Evolutionary conservation across 23 red algal species (phyloP).

Genomic region (Gracilaria domingensis): DNA sequence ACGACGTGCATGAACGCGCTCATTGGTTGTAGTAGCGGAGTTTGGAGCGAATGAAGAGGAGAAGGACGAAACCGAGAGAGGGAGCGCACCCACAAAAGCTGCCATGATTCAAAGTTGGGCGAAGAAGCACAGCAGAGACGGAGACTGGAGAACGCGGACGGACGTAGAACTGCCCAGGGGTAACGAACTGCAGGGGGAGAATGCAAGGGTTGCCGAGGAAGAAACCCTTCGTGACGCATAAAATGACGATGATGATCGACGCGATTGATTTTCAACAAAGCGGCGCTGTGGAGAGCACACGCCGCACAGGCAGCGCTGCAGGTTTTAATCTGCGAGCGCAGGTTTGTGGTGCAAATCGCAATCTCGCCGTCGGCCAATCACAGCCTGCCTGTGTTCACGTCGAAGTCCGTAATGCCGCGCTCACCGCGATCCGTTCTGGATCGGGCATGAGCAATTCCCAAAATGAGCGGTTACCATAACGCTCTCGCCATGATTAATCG

Average conservation of each 20-base stretch:
- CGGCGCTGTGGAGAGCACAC: too few relatives aligned
- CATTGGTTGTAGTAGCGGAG: neutral
- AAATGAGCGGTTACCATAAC: too few relatives aligned
- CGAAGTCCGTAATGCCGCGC: neutral
- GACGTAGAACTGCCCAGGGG: neutral
- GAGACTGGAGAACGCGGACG: neutral
- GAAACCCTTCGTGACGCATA: neutral
- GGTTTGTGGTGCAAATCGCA: neutral
- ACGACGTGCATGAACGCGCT: neutral
- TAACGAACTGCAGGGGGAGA: neutral
- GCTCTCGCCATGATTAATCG: too few relatives aligned
- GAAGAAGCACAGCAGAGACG: neutral
- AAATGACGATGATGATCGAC: neutral
- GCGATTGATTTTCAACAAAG: neutral
- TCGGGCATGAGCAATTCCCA: too few relatives aligned
- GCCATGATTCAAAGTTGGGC: neutral
- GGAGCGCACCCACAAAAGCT: constrained; percentile 21
- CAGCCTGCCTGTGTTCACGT: neutral
- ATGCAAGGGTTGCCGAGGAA: neutral
- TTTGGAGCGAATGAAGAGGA: neutral
- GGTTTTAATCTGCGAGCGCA: neutral
- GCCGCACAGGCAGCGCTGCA: neutral
- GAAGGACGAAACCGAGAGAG: constrained; percentile 2
- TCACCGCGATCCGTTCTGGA: neutral
- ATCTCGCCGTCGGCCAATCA: neutral